These are phyloP conservation scores for Fusarium neocosmosporiellum DNA, from an alignment of 2,329 filamentous ascomycete genomes.

Conservation along the genomic window DNA sequence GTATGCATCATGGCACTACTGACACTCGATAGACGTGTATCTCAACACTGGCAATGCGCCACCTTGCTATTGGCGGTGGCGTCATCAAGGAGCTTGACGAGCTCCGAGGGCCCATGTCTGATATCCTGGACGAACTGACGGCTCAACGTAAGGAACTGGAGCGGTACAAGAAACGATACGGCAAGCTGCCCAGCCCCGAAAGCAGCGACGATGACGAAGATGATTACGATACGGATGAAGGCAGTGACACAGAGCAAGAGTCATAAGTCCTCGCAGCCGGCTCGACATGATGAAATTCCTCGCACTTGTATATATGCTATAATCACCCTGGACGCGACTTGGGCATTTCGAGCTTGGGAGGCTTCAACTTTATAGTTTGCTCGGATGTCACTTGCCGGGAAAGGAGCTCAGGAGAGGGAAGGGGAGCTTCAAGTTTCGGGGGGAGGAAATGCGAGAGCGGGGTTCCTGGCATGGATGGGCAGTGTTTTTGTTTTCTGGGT, in stretches of 20 bases:
- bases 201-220: constrained; percentile 45
- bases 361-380: constrained; percentile 26
- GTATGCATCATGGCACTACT: constrained; percentile 19
- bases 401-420: neutral
- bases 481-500: constrained; percentile 15
- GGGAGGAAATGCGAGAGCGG: neutral
- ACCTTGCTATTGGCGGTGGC: constrained; percentile 78
- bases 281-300: neutral
- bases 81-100: constrained; percentile 72
- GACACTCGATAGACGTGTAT: constrained; percentile 74
- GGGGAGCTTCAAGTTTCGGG: neutral
- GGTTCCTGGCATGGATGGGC: constrained; percentile 9
- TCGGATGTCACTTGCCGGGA: neutral
- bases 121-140: constrained; percentile 73
- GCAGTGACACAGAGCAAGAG: constrained; percentile 46
- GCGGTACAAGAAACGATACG: constrained; percentile 66
- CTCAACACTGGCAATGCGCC: constrained; percentile 81
- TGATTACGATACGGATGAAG: constrained; percentile 40
- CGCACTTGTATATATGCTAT: constrained; percentile 37
- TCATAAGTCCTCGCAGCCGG: constrained; percentile 16
- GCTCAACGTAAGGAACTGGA: constrained; percentile 73
- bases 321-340: constrained; percentile 30
- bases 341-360: constrained; percentile 20
- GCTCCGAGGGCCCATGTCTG: constrained; percentile 81
- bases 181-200: constrained; percentile 51